These are phyloP conservation scores for Parasitella parasitica DNA, from an alignment of 371 early-diverging fungal species.

Conservation along the genomic window DNA sequence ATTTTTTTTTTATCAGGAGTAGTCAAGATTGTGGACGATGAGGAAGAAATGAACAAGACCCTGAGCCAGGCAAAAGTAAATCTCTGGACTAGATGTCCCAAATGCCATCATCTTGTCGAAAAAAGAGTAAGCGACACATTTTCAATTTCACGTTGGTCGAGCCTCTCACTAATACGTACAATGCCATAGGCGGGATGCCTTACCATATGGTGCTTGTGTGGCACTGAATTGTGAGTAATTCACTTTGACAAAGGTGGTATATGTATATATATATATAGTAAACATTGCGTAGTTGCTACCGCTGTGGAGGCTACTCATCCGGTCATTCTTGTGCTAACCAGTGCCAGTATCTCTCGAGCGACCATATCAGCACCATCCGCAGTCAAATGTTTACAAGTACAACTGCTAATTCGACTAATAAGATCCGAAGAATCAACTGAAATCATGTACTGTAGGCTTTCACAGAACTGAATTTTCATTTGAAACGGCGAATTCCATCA, in stretches of 20 bases:
- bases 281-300: slow-evolving; percentile 17
- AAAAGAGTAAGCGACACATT: background rate
- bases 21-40: slow-evolving; percentile 7
- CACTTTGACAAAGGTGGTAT: background rate
- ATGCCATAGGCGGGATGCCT: slow-evolving; percentile 12
- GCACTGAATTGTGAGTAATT: slow-evolving; percentile 16
- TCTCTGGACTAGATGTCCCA: slow-evolving; percentile 19
- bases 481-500: slow-evolving; percentile 1
- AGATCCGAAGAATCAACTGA: background rate
- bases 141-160: background rate
- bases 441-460: background rate
- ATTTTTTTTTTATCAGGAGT: slow-evolving; percentile 3
- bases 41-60: background rate
- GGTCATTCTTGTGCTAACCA: slow-evolving; percentile 6
- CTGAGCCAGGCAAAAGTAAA: slow-evolving; percentile 1
- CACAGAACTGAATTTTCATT: background rate
- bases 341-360: background rate
- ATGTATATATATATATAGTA: too few relatives aligned
- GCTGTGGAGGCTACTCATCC: slow-evolving; percentile 12
- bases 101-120: slow-evolving; percentile 7
- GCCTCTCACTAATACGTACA: background rate
- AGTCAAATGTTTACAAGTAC: slow-evolving; percentile 7
- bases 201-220: slow-evolving; percentile 13
- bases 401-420: too few relatives aligned
- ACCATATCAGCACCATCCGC: background rate